Base-by-base conservation (phyloP, 257 asterid genomes). In the Parsonsia alboflavescens region DNA sequence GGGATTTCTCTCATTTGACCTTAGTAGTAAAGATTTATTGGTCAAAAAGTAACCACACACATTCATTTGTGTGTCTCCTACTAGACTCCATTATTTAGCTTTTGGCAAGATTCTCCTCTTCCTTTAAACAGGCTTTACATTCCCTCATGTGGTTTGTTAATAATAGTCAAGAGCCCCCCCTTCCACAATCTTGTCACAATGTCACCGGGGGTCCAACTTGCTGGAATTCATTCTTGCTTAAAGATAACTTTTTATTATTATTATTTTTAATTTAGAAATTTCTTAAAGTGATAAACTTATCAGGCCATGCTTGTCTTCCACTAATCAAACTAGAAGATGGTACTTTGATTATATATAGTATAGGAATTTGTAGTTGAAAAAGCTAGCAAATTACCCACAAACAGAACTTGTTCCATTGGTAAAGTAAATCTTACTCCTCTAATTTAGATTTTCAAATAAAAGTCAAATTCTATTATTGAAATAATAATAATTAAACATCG, bases 41-140 rank as follows among this genome's bases (percentile, higher is more conserved):
- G 96, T 90, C 90, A 86, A 90, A 88, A 90, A 77, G 96, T 79
- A 81, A 90, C 82, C 78, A 83, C 80, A 74, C 81, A 74, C 81
- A 85, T 83, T 84, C 82, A 84, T 83, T 82, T 80, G 70, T 80
- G 70, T 82, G 89, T 89, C 84, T 86, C 83, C 87, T 86, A 82
- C 88, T 87, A 86, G 79, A 85, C 88, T 89, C 91, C 94, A 89
- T 89, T 88, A 85, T 78, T 78, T 90, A 76, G 93, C 94, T 90
- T 92, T 91, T 88, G 80, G 83, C 87, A 86, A 87, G 98, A 89
- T 89, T 90, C 91, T 86, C 86, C 96, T 77, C 84, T 77, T 85
- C 69, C 96, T 92, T 92, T 87, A 80, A 77, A 79, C 85, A 79
- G 84, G 88, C 96, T 87, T 90, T 87, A 82, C 76, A 75, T 73